phyloP scores from a whole-genome alignment of 148 eudicot genomes.

The Vaccinium macrocarpon region DNA sequence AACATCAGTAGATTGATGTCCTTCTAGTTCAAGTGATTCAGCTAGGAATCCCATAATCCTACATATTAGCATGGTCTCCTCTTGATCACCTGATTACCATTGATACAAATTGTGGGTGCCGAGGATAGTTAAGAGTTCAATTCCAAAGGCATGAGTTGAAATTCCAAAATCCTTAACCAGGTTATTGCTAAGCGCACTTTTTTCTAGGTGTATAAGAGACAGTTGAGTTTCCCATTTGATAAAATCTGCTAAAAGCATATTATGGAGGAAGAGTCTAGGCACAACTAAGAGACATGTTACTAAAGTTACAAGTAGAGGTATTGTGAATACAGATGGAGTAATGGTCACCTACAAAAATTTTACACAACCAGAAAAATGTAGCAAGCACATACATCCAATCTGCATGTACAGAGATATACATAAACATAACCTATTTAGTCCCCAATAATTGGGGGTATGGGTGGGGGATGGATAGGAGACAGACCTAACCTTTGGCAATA shows the following conservation, averaged over 20 bases:
- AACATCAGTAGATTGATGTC: neutral
- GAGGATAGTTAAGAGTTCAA: neutral
- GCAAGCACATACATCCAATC: neutral
- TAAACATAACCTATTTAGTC: too few species aligned
- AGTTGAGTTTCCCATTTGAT: too few species aligned
- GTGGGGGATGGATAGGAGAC: too few species aligned
- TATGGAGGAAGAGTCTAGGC: slow-evolving; percentile 6
- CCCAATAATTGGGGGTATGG: too few species aligned
- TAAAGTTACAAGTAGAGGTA: neutral
- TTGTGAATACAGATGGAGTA: neutral
- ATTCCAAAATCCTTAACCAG: neutral
- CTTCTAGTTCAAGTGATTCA: neutral
- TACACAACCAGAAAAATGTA: neutral
- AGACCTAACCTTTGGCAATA: too few species aligned
- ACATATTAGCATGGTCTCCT: neutral
- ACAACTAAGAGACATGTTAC: neutral
- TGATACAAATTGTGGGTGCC: neutral
- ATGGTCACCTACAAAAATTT: neutral
- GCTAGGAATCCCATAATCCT: neutral
- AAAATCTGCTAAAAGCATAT: too few species aligned
- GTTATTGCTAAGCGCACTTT: neutral
- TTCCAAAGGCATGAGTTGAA: neutral
- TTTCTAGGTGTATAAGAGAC: neutral
- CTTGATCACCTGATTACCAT: neutral
- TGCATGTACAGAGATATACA: neutral